phyloP scores from a whole-genome alignment of 495 filamentous ascomycete species.

The Penicillium egyptiacum region DNA sequence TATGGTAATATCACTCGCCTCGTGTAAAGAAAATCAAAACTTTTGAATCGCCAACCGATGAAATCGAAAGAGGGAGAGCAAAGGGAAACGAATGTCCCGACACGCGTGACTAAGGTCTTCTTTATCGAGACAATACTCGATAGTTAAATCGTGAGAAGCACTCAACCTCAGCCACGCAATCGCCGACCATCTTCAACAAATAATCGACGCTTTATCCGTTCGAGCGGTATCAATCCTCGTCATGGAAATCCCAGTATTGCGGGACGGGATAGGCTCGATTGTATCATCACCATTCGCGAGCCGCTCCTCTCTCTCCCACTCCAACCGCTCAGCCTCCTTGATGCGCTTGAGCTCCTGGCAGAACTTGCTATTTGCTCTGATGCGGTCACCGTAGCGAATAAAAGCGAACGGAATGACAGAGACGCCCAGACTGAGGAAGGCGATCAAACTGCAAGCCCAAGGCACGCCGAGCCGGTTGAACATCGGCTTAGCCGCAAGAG shows the following conservation, averaged over 20 bases:
- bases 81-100: neutral
- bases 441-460: slow-evolving; percentile 46
- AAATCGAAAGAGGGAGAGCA: neutral
- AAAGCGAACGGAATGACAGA: slow-evolving; percentile 39
- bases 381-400: slow-evolving; percentile 37
- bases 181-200: slow-evolving; percentile 10
- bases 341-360: slow-evolving; percentile 41
- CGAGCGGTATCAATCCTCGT: slow-evolving; percentile 27
- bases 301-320: slow-evolving; percentile 22
- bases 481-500: slow-evolving; percentile 43
- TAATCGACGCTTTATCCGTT: slow-evolving; percentile 29
- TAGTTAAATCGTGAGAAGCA: neutral
- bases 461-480: slow-evolving; percentile 41
- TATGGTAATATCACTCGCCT: slow-evolving; percentile 8
- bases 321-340: slow-evolving; percentile 27
- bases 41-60: slow-evolving; percentile 13
- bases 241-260: slow-evolving; percentile 15
- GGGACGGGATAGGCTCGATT: slow-evolving; percentile 18
- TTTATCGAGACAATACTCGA: neutral
- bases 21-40: slow-evolving; percentile 7
- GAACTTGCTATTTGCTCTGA: slow-evolving; percentile 39
- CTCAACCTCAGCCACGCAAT: neutral
- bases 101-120: neutral
- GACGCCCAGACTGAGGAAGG: slow-evolving; percentile 39
- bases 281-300: slow-evolving; percentile 11